A percentile compares a stretch with the other conserved stretches of the same genome.
Evolutionary conservation across 208 protist genomes (phyloP).

Genomic region (Strigomonas culicis): DNA sequence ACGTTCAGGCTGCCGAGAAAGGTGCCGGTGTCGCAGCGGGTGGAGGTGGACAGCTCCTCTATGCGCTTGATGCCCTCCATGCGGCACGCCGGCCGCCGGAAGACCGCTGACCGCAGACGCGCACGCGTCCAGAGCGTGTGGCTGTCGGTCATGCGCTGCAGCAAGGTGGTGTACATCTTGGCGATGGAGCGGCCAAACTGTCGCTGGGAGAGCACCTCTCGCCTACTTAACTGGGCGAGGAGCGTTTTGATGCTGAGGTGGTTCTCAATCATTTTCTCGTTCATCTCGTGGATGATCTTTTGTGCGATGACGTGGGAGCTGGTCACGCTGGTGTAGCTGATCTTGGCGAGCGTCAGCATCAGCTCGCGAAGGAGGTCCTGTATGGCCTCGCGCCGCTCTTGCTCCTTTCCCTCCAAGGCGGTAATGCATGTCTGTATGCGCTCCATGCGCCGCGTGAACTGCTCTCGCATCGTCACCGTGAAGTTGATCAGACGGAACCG

Average conservation of each 20-base stretch:
- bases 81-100: slow-evolving; percentile 47
- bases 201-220: slow-evolving; percentile 66
- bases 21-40: slow-evolving; percentile 38
- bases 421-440: slow-evolving; percentile 31
- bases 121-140: slow-evolving; percentile 41
- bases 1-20: slow-evolving; percentile 50
- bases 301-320: slow-evolving; percentile 78
- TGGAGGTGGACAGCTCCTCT: slow-evolving; percentile 23
- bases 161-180: slow-evolving; percentile 38
- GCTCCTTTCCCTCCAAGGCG: slow-evolving; percentile 40
- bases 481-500: slow-evolving; percentile 43
- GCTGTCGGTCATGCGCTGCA: slow-evolving; percentile 44
- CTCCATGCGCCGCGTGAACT: slow-evolving; percentile 33
- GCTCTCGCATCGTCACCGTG: slow-evolving; percentile 26
- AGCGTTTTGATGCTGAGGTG: slow-evolving; percentile 46
- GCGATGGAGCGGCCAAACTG: slow-evolving; percentile 41
- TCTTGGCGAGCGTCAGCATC: slow-evolving; percentile 59
- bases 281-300: slow-evolving; percentile 68
- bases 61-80: slow-evolving; percentile 33
- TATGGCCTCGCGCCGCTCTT: slow-evolving; percentile 34
- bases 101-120: slow-evolving; percentile 48
- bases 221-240: slow-evolving; percentile 49
- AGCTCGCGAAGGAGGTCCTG: slow-evolving; percentile 41
- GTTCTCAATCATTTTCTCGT: slow-evolving; percentile 60
- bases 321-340: slow-evolving; percentile 68